Percentiles rank a stretch among this genome's conserved stretches.
Conservation (phyloP, 768 basidiomycete species). For the Pleurotus pulmonarius region DNA sequence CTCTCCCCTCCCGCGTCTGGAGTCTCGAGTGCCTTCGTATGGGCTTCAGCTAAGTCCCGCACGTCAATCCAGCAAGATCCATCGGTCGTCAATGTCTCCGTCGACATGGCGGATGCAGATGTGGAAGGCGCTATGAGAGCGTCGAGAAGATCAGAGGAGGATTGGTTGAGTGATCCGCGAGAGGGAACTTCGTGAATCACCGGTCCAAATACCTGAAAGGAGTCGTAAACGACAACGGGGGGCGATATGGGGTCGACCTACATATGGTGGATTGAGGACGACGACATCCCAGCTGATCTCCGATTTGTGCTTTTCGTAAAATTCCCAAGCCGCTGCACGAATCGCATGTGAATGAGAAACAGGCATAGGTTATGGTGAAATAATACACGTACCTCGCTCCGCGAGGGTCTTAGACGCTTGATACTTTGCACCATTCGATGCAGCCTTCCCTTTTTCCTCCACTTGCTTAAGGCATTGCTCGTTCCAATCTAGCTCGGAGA, state of each 20-base stretch:
- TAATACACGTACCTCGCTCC: slow-evolving; percentile 38
- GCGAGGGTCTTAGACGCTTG: slow-evolving; percentile 58
- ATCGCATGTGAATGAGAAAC: background rate
- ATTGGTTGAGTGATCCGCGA: slow-evolving; percentile 30
- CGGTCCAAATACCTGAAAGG: slow-evolving; percentile 29
- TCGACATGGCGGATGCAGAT: background rate
- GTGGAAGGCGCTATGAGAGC: slow-evolving; percentile 22
- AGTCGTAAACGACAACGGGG: too few species aligned
- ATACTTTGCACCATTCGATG: slow-evolving; percentile 40
- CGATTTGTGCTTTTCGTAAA: slow-evolving; percentile 31
- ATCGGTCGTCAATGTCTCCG: slow-evolving; percentile 12
- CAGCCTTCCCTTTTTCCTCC: slow-evolving; percentile 44
- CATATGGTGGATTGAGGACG: slow-evolving; percentile 49
- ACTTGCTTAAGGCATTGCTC: slow-evolving; percentile 41
- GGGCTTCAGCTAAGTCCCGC: slow-evolving; percentile 48
- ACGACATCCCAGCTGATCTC: slow-evolving; percentile 47
- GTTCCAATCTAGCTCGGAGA: slow-evolving; percentile 60
- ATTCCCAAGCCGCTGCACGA: slow-evolving; percentile 37
- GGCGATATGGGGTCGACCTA: slow-evolving; percentile 14
- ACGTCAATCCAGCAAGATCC: slow-evolving; percentile 38
- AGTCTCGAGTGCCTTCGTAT: slow-evolving; percentile 44
- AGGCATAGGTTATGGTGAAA: background rate
- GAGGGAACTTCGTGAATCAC: slow-evolving; percentile 29
- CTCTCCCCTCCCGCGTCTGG: slow-evolving; percentile 44
- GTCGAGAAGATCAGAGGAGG: slow-evolving; percentile 28